Base-by-base conservation (phyloP, 345 rosid species). In the Eucalyptus rudis region DNA sequence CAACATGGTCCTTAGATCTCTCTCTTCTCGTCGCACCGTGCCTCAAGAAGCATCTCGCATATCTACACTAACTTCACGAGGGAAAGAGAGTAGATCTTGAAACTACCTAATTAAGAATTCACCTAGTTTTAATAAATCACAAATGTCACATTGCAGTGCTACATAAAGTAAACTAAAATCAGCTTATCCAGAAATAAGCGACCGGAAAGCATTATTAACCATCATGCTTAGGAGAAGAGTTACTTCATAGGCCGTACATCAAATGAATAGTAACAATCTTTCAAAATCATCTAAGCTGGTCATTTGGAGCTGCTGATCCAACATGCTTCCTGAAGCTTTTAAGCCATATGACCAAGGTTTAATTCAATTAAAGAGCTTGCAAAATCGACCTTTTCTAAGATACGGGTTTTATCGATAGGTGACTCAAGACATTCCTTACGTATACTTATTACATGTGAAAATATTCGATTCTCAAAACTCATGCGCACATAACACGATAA, bases 401-500 rank as follows among this genome's bases (percentile, higher is more conserved):
- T 5, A 4, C 11, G 13, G 2, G 27, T 71, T 24, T 36, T 10
- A 71, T 36, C 20, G 13, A 19, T 12, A 2, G 0, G 3, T 31
- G 7, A 33, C 24, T 68, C 25, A 2, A 62, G 71, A 64, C 76
- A 64, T 6, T 64, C 33, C 36, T n/a, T n/a, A 29, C 7, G 17
- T 17, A 6, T 62, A 29, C 68, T 62, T 62, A 2, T 27, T 29
- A 64, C 7, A 33, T 64, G 76, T n/a, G 40, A 24, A 33, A 33
- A 17, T 68, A 20, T 68, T 68, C 80, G 36, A 68, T 33, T 31
- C 79, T 66, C 79, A 2, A 31, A 31, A 66, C 22, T 66, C 79
- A 15, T 16, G 40, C 79, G 17, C 79, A 8, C 80, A 9, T 31
- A 8, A 31, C 24, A 68, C 20, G 80, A 16, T 33, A 68, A 68